A percentile compares a stretch with the other conserved stretches of the same genome.
These are phyloP conservation scores for Marasmius oreades DNA, from an alignment of 1,284 basidiomycete genomes.

Conservation along the genomic window DNA sequence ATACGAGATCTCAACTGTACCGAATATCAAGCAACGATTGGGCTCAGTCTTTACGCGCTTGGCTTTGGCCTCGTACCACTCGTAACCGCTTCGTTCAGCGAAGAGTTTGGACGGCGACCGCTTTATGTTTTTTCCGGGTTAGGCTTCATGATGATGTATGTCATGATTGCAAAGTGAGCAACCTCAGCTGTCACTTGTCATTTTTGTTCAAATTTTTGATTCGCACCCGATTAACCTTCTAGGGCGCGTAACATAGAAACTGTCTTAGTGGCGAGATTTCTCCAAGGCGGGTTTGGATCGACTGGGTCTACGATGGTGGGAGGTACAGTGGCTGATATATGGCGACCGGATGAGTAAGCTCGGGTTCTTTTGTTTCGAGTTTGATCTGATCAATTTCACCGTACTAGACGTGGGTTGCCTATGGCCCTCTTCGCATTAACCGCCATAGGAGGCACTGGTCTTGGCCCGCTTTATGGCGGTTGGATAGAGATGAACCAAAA, in stretches of 20 bases:
- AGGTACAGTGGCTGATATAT: conserved; percentile 74
- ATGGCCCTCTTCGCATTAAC: conserved; percentile 65
- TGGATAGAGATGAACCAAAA: conserved; percentile 64
- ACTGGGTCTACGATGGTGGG: conserved; percentile 73
- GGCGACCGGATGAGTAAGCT: conserved; percentile 53
- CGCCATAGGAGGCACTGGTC: conserved; percentile 57
- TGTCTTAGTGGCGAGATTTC: conserved; percentile 62
- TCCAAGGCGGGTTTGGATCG: conserved; percentile 70
- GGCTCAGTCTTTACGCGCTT: conserved; percentile 57
- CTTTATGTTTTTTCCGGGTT: conserved; percentile 59
- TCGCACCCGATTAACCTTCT: conserved; percentile 2
- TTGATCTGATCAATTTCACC: background rate
- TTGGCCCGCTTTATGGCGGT: conserved; percentile 65
- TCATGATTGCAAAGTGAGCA: conserved; percentile 61
- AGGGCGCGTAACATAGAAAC: conserved; percentile 68
- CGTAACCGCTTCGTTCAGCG: conserved; percentile 69
- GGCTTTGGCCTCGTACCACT: conserved; percentile 73
- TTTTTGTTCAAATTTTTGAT: background rate
- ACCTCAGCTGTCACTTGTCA: too few species aligned
- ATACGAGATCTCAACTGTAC: conserved; percentile 59
- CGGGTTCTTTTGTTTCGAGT: conserved; percentile 4
- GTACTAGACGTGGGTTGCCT: conserved; percentile 61
- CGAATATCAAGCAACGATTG: conserved; percentile 55
- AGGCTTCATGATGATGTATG: conserved; percentile 57
- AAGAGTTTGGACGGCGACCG: conserved; percentile 73